Evolutionary conservation across 2,329 filamentous ascomycete genomes (phyloP), one percentile per base, ranked within the genome.

Genomic region (Orbilia ellipsospora): DNA sequence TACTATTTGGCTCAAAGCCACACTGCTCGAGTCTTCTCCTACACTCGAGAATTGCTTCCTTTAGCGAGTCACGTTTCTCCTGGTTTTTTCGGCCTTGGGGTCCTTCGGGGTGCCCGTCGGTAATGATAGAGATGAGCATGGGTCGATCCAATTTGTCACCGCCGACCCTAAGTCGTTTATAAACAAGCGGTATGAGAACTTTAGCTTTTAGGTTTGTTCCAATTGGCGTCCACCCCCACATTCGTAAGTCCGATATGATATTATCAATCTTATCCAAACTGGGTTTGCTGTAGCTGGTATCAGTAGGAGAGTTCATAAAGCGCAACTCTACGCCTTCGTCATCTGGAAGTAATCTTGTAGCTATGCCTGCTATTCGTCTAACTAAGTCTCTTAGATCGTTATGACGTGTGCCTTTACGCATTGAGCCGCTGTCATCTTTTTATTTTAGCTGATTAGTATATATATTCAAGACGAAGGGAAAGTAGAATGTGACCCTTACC

Each of bases 361-460:
- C 23, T 56, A 65, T 65, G 62, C 62, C 36, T n/a, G 62, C 62
- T 56, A 65, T 65, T 56, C 62, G 50, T 65, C 23, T 50, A 45
- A 65, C 62, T 16, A 65, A 40, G 7, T 65, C 20, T 48, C 51
- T 65, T 18, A 65, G 51, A 50, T 65, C 62, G n/a, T 65, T n/a
- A 10, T 26, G 51, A 31, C 62, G 62, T 48, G 50, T 65, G 55
- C 51, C 62, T 23, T 65, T 56, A 20, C 51, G 62, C 62, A 65
- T 65, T 65, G 62, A 65, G 23, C 62, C 62, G n/a, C 62, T 65
- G 23, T 65, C 62, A 40, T 65, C 62, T 65, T 65, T 65, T 36
- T 20, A n/a, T n/a, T 56, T 31, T 48, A 4, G 23, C 4, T 12
- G 56, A 31, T 65, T 65, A 65, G 42, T 23, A 48, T 50, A 56